A percentile compares a stretch with the other conserved stretches of the same genome.
These are phyloP conservation scores for Lasiosphaeriaceae sp. DNA, from an alignment of 495 filamentous ascomycete genomes.

Conservation along the genomic window DNA sequence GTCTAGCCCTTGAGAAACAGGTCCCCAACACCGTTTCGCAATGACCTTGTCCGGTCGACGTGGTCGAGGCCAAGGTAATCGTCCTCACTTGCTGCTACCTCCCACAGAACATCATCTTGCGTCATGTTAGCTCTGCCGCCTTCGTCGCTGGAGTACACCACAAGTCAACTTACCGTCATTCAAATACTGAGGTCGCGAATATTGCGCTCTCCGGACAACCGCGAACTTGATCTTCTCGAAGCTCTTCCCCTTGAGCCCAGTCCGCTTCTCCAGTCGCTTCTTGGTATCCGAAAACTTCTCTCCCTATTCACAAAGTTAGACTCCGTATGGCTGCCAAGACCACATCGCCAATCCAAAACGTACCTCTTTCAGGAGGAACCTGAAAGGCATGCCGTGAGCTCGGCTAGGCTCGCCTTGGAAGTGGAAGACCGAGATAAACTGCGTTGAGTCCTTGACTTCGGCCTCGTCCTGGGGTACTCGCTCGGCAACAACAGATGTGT, in stretches of 20 bases:
- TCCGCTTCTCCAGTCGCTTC: slow-evolving; percentile 81
- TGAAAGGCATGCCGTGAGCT: slow-evolving; percentile 77
- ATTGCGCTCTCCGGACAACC: slow-evolving; percentile 62
- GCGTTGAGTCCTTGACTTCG: slow-evolving; percentile 49
- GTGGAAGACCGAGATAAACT: slow-evolving; percentile 76
- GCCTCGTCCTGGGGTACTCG: slow-evolving; percentile 74
- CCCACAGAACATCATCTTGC: slow-evolving; percentile 77
- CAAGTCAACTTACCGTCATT: slow-evolving; percentile 67
- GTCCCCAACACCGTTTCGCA: slow-evolving; percentile 51
- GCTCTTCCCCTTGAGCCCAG: slow-evolving; percentile 92
- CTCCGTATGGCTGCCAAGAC: neutral
- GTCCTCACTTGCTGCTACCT: slow-evolving; percentile 62
- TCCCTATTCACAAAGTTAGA: slow-evolving; percentile 48
- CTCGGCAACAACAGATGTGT: slow-evolving; percentile 74
- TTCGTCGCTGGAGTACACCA: neutral
- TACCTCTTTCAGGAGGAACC: slow-evolving; percentile 81
- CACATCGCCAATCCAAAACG: slow-evolving; percentile 25
- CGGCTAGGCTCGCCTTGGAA: slow-evolving; percentile 84
- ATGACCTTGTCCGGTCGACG: slow-evolving; percentile 60
- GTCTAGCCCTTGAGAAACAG: slow-evolving; percentile 51
- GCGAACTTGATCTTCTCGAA: slow-evolving; percentile 99
- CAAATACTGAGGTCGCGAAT: slow-evolving; percentile 75
- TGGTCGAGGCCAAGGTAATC: slow-evolving; percentile 90
- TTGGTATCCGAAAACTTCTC: slow-evolving; percentile 89
- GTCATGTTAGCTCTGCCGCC: slow-evolving; percentile 2